These are phyloP conservation scores for Zangia roseola DNA, from an alignment of 768 basidiomycete genomes.

Conservation along the genomic window DNA sequence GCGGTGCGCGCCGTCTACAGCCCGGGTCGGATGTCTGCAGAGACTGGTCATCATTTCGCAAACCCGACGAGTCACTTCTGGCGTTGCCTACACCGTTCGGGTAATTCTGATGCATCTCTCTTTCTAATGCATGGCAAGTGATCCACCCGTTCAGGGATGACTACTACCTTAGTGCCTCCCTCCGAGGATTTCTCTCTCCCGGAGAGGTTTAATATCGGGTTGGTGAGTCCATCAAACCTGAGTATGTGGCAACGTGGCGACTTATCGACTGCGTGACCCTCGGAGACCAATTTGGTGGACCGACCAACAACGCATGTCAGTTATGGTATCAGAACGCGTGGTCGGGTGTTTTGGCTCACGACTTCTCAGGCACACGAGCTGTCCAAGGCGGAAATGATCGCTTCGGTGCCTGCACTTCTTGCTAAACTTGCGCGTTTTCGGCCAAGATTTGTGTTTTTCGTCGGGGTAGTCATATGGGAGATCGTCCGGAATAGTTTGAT, in stretches of 20 bases:
- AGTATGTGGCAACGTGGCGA: not conserved
- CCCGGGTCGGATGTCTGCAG: slow-evolving; percentile 67
- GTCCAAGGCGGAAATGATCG: slow-evolving; percentile 47
- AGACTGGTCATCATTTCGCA: slow-evolving; percentile 75
- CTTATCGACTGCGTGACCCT: not conserved
- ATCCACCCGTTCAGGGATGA: slow-evolving; percentile 47
- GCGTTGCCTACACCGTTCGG: slow-evolving; percentile 65
- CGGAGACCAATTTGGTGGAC: slow-evolving; percentile 73
- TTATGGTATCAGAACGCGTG: not conserved
- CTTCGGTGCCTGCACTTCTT: slow-evolving; percentile 56
- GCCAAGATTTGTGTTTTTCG: slow-evolving; percentile 73
- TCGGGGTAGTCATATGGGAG: slow-evolving; percentile 69
- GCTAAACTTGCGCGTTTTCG: slow-evolving; percentile 53
- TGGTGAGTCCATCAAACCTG: slow-evolving; percentile 51
- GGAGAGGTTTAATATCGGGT: slow-evolving; percentile 54
- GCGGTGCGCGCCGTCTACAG: slow-evolving; percentile 37
- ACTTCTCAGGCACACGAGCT: slow-evolving; percentile 52
- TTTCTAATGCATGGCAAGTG: not conserved
- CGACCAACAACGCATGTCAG: slow-evolving; percentile 64
- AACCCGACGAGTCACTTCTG: slow-evolving; percentile 84
- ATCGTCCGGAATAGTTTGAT: slow-evolving; percentile 35
- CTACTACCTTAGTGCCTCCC: slow-evolving; percentile 48
- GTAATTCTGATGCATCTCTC: slow-evolving; percentile 32
- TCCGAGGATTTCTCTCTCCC: slow-evolving; percentile 63
- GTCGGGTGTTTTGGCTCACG: not conserved